Conservation (phyloP, 164 flowering plant species). For the Taxillus chinensis region DNA sequence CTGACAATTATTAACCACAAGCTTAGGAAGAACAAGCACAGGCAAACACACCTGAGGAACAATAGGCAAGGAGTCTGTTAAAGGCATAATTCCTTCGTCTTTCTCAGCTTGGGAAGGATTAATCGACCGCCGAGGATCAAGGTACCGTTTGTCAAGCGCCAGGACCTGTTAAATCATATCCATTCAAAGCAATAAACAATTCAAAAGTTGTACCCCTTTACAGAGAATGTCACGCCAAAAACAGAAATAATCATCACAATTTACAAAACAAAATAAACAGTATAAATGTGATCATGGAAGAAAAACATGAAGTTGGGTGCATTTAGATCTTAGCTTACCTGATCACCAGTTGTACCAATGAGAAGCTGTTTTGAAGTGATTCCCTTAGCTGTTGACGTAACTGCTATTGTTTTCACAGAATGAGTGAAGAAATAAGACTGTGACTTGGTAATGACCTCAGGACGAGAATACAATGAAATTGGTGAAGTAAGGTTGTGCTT, state of each 20-base stretch:
- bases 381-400: conserved; percentile 86
- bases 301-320: neutral
- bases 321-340: conserved; percentile 37
- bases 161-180: conserved; percentile 42
- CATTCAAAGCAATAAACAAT: conserved; percentile 1
- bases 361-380: conserved; percentile 95
- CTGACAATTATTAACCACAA: neutral
- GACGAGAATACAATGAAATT: conserved; percentile 76
- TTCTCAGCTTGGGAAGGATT: conserved; percentile 79
- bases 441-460: conserved; percentile 72
- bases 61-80: conserved; percentile 87
- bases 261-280: neutral
- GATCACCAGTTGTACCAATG: conserved; percentile 92
- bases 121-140: conserved; percentile 82
- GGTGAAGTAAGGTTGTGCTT: conserved; percentile 92
- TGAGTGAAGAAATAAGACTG: conserved; percentile 88
- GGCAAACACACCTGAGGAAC: conserved; percentile 73
- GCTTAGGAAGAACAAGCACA: conserved; percentile 4
- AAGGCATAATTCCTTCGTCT: conserved; percentile 89
- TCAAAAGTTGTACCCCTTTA: no score
- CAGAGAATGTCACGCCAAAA: neutral
- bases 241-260: neutral
- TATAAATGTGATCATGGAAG: neutral
- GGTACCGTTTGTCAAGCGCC: conserved; percentile 84
- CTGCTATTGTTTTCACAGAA: conserved; percentile 80